phyloP scores from a whole-genome alignment of 2,329 filamentous ascomycete genomes.

The Fusarium sp. region DNA sequence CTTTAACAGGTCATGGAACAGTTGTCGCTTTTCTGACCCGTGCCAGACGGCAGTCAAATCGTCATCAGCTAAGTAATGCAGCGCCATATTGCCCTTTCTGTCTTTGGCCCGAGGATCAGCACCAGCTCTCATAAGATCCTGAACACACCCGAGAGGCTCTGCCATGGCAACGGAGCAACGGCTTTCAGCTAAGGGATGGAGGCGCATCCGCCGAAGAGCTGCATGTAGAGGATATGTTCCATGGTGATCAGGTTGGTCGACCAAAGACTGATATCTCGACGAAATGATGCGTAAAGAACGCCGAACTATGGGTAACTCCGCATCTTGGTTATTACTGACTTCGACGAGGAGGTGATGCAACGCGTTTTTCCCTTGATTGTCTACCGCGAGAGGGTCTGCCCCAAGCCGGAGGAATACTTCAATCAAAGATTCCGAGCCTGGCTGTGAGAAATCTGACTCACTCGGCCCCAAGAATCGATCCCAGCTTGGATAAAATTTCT shows the following conservation, averaged over 20 bases:
- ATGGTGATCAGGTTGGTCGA: neutral
- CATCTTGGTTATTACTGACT: neutral
- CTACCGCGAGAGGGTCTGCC: neutral
- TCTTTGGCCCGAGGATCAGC: neutral
- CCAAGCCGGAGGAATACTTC: neutral
- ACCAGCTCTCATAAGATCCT: neutral
- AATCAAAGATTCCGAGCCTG: neutral
- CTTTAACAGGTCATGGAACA: neutral
- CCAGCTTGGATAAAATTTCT: neutral
- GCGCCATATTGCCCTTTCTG: neutral
- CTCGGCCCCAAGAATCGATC: neutral
- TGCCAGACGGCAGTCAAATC: neutral
- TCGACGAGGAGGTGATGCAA: neutral
- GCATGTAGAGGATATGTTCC: neutral
- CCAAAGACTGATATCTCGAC: neutral
- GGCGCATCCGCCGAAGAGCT: neutral
- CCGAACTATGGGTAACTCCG: neutral
- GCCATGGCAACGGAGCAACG: too few species aligned
- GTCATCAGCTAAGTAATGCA: neutral
- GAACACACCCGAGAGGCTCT: neutral
- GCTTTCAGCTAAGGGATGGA: neutral
- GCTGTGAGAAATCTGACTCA: neutral
- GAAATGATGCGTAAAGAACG: neutral
- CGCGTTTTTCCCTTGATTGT: neutral
- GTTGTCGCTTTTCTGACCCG: fast-evolving